Percentiles rank a stretch among this genome's conserved stretches.
Evolutionary conservation across 352 stramenopile species (phyloP).

Genomic region (Elongisporangium senticosum): DNA sequence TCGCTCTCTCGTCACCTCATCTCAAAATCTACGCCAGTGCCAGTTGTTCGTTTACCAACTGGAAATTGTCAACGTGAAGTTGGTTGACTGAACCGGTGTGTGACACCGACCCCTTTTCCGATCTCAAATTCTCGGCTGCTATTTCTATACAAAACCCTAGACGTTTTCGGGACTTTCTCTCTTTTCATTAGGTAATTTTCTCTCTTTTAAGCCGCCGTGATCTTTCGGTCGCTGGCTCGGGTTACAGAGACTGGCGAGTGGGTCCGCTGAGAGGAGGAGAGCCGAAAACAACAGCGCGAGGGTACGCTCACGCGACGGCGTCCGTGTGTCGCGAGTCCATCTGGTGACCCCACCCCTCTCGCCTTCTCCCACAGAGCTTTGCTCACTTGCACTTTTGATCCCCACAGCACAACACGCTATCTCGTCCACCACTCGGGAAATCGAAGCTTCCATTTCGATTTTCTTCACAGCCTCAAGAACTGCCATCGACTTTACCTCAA

Average conservation of each 20-base stretch:
- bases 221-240: neutral
- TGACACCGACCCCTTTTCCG: neutral
- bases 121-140: neutral
- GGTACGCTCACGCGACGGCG: neutral
- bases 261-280: neutral
- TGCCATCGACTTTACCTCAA: neutral
- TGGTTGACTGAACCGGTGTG: neutral
- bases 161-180: neutral
- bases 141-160: neutral
- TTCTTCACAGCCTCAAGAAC: neutral
- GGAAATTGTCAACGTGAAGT: neutral
- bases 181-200: constrained; percentile 1
- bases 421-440: neutral
- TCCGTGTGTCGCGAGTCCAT: neutral
- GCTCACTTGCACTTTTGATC: neutral
- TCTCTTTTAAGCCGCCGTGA: neutral
- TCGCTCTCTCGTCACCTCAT: neutral
- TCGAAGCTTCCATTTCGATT: neutral
- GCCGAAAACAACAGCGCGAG: neutral
- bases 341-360: neutral
- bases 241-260: neutral
- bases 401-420: neutral
- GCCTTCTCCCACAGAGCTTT: neutral
- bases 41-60: neutral
- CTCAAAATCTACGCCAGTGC: neutral